phyloP scores from a whole-genome alignment of 129 eudicot genomes.

The Pittosporum tobira region DNA sequence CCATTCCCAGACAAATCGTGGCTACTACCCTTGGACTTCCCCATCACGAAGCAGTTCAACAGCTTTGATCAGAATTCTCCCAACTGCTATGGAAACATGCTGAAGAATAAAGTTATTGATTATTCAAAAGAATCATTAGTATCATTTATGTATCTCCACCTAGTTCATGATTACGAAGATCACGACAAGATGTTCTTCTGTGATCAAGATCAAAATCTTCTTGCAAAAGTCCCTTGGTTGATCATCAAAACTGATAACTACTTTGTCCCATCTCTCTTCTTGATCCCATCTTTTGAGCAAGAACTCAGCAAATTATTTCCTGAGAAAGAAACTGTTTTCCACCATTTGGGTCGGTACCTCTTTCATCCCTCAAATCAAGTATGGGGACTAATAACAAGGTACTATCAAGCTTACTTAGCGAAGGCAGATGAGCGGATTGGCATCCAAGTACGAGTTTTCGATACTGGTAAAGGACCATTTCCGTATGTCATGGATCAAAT shows the following conservation, averaged over 20 bases:
- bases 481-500: conserved; percentile 23
- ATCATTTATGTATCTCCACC: conserved; percentile 20
- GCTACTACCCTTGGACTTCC: conserved; percentile 31
- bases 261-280: conserved; percentile 27
- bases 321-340: conserved; percentile 22
- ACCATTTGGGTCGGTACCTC: conserved; percentile 26
- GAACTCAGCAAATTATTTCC: conserved; percentile 24
- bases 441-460: conserved; percentile 23
- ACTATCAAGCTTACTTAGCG: conserved; percentile 21
- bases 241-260: conserved; percentile 21
- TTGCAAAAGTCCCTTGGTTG: conserved; percentile 19
- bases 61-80: conserved; percentile 17
- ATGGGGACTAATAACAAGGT: conserved; percentile 29
- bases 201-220: conserved; percentile 23
- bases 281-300: conserved; percentile 26
- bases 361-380: conserved; percentile 31
- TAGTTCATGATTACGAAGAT: conserved; percentile 26
- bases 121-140: conserved; percentile 9
- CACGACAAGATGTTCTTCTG: conserved; percentile 38
- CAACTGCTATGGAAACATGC: conserved; percentile 23
- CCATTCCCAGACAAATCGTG: conserved; percentile 26
- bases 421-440: conserved; percentile 31
- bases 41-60: conserved; percentile 14
- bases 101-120: conserved; percentile 16
- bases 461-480: conserved; percentile 12